Base-by-base conservation (phyloP, 2,329 filamentous ascomycete genomes). In the Periconia sp. region DNA sequence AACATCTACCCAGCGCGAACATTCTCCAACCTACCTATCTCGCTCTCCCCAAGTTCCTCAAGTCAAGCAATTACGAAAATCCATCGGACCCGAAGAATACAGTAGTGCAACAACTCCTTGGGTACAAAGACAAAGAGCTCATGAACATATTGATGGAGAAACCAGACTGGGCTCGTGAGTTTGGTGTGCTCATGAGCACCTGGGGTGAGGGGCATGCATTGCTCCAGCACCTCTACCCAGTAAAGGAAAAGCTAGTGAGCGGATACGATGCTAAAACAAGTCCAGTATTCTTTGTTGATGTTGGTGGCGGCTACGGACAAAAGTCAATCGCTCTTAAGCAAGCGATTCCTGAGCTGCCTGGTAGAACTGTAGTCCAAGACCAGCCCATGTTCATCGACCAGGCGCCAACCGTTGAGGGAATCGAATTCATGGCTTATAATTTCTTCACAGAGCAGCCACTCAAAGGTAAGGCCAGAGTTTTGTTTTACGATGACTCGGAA, bases 381-480 rank as follows among this genome's bases (percentile, higher is more conserved):
- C 22, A 44, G 10, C 38, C 38, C 11, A 19, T 32, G 12, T 25
- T 36, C 21, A 32, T 49, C 3, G 36, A 36, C 16, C 39, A 46
- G 5, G 33, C 4, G 7, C 28, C 46, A 11, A n/a, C 49, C 1
- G 21, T 11, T 19, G n/a, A 36, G 13, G 26, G 15, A n/a, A 21
- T 38, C 17, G 13, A 34, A 15, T 43, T 32, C 15, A 56, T 57
- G 42, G 54, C 41, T 5, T 50, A 66, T 35, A 55, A 69, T 43
- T 69, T 68, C 46, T 70, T 67, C 42, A 43, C 44, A 3, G 48
- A 48, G n/a, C 65, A 68, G 43, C 45, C 57, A 4, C 45, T 68
- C 13, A 58, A 59, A 40, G 60, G 63, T 64, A 38, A 74, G 78
- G 47, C n/a, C n/a, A n/a, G n/a, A n/a, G n/a, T n/a, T n/a, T n/a